phyloP scores from a whole-genome alignment of 805 yeast species.

The Ogataea ganodermae region DNA sequence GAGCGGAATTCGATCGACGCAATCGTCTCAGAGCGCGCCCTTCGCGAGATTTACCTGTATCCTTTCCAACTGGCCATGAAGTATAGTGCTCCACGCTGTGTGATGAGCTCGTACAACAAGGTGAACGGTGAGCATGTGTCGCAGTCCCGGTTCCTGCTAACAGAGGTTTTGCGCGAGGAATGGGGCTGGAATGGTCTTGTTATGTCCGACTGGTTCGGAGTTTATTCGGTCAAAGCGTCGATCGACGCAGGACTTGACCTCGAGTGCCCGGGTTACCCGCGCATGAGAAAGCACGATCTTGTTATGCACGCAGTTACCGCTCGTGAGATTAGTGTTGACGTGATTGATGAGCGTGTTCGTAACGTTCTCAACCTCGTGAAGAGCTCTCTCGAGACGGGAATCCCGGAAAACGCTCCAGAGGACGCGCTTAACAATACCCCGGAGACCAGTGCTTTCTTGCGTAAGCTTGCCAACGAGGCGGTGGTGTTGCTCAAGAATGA shows the following conservation, averaged over 20 bases:
- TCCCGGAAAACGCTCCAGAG: slow-evolving; percentile 45
- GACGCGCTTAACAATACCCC: slow-evolving; percentile 45
- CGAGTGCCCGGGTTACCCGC: slow-evolving; percentile 69
- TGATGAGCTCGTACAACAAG: slow-evolving; percentile 67
- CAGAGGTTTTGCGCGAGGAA: slow-evolving; percentile 53
- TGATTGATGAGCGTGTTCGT: slow-evolving; percentile 51
- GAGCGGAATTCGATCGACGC: slow-evolving; percentile 53
- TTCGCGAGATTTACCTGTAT: slow-evolving; percentile 63
- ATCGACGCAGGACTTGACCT: slow-evolving; percentile 60
- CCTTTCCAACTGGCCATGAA: slow-evolving; percentile 67
- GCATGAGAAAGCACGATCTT: slow-evolving; percentile 44
- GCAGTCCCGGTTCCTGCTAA: slow-evolving; percentile 45
- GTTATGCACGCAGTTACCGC: slow-evolving; percentile 46
- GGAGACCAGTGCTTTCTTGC: slow-evolving; percentile 45
- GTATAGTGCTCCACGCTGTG: slow-evolving; percentile 51
- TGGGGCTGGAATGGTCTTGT: slow-evolving; percentile 59
- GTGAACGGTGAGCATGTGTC: slow-evolving; percentile 65
- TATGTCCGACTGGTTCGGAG: slow-evolving; percentile 71
- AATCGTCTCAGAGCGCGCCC: slow-evolving; percentile 57
- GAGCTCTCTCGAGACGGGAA: slow-evolving; percentile 42
- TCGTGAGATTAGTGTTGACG: slow-evolving; percentile 44
- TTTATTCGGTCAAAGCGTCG: slow-evolving; percentile 48
- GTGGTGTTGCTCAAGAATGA: slow-evolving; percentile 62
- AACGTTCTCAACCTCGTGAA: slow-evolving; percentile 52
- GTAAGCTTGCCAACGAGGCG: slow-evolving; percentile 51